Conservation (phyloP, 1,284 basidiomycete species). For the Cryptococcus neoformans region DNA sequence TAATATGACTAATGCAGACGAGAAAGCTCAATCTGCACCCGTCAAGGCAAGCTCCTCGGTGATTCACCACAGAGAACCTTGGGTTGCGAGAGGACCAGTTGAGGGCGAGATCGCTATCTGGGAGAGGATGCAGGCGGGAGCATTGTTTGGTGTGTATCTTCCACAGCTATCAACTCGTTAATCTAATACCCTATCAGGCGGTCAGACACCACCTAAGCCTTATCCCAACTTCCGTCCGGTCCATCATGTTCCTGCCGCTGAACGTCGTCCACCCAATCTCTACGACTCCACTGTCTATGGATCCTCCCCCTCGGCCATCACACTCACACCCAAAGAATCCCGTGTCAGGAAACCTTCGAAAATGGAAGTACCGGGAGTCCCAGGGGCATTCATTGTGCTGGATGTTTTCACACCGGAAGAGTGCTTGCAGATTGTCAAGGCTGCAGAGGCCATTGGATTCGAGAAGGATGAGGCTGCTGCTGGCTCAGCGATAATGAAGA, state of each 20-base stretch:
- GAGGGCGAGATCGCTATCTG: conserved; percentile 39
- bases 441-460: conserved; percentile 54
- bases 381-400: conserved; percentile 54
- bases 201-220: conserved; percentile 14
- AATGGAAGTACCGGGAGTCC: conserved; percentile 50
- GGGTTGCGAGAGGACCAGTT: conserved; percentile 30
- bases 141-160: conserved; percentile 24
- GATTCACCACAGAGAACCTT: conserved; percentile 23
- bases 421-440: conserved; percentile 53
- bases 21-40: conserved; percentile 10
- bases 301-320: conserved; percentile 49
- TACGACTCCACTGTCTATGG: conserved; percentile 55
- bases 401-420: conserved; percentile 54
- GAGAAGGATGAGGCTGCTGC: conserved; percentile 55
- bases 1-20: conserved; percentile 16
- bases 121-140: conserved; percentile 36
- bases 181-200: conserved; percentile 1
- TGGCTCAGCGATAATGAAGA: conserved; percentile 52
- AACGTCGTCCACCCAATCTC: conserved; percentile 54
- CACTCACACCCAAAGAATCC: conserved; percentile 46
- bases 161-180: background rate
- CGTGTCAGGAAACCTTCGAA: conserved; percentile 18
- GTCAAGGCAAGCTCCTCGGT: conserved; percentile 12
- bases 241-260: conserved; percentile 48
- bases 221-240: conserved; percentile 33